A percentile compares a stretch with the other conserved stretches of the same genome.
These are phyloP conservation scores for Colletotrichum neosansevieriae DNA, from an alignment of 2,329 filamentous ascomycete species.

Conservation along the genomic window DNA sequence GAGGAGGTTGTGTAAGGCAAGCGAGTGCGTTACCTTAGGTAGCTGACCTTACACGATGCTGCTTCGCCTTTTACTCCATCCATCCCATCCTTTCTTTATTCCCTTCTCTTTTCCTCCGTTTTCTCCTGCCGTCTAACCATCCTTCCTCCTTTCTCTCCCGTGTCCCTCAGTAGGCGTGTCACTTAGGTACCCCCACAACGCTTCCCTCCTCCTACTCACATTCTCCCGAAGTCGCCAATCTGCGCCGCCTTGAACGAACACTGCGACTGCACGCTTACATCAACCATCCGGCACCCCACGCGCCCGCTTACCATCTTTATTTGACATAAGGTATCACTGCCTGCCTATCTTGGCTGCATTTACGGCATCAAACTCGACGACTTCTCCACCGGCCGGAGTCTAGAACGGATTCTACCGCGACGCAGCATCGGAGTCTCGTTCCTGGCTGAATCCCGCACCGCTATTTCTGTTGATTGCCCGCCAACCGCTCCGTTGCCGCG, in stretches of 20 bases:
- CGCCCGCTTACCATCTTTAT: neutral
- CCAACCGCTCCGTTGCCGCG: neutral
- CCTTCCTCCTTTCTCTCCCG: neutral
- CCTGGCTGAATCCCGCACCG: conserved; percentile 9
- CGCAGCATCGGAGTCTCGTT: conserved; percentile 26
- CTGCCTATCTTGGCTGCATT: conserved; percentile 4
- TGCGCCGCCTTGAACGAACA: neutral
- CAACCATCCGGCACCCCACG: neutral
- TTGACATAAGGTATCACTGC: conserved; percentile 8
- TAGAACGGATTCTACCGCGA: conserved; percentile 16
- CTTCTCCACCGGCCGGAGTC: conserved; percentile 23
- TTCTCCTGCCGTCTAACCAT: neutral
- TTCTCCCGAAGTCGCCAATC: neutral
- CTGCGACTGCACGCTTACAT: neutral
- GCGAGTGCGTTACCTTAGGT: no score
- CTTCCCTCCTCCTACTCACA: neutral
- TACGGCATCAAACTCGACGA: conserved; percentile 12
- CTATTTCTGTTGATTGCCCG: neutral
- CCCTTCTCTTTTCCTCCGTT: conserved; percentile 31
- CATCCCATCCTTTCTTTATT: conserved; percentile 35
- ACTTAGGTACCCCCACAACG: neutral
- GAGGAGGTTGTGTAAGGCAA: no score
- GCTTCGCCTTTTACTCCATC: conserved; percentile 31
- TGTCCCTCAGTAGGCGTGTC: conserved; percentile 16
- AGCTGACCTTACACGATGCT: neutral